Base-by-base conservation (phyloP, 306 rosid genomes). In the Lotus japonicus region DNA sequence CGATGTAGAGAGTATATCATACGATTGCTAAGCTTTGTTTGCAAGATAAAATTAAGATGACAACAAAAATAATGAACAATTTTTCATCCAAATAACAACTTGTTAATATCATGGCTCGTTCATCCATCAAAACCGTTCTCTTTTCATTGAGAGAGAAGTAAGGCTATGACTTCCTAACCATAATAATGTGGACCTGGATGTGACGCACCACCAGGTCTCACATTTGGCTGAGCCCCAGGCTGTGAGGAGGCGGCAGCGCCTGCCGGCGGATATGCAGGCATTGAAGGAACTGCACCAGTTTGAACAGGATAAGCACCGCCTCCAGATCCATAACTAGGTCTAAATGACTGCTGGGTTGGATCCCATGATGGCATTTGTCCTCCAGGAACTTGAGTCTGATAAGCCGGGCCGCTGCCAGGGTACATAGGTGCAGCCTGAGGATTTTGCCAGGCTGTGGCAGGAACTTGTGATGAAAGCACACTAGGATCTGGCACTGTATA, bases 341-440 rank as follows among this genome's bases (percentile, higher is more conserved):
- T 70, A 48, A 81, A 86, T 0, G 85, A 82, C 63, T 83, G 90
- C 85, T 39, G 19, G 60, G 54, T 38, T 36, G 87, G 89, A 78
- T 91, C 97, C 97, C 97, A 91, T 46, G 90, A 62, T 5, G 92
- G 82, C 17, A 61, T 64, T 79, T 78, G 97, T 59, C 91, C 90
- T 4, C 82, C 80, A 3, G 95, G 86, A 65, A 79, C 79, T 79
- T 82, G 89, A 80, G 81, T 57, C 43, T 65, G 88, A 9, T 46
- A 74, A 56, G 84, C 68, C 49, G 86, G 79, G 17, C 80, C 76
- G 18, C 73, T 69, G 12, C 66, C 56, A 9, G 68, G 83, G 71
- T 91, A 91, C 76, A 77, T 39, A 5, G 79, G 72, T n/a, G 68
- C 58, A 57, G 81, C 71, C 26, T 69, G 81, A 44, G 71, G 81